Conservation (phyloP, 345 rosid genomes). For the Populus ilicifolia region DNA sequence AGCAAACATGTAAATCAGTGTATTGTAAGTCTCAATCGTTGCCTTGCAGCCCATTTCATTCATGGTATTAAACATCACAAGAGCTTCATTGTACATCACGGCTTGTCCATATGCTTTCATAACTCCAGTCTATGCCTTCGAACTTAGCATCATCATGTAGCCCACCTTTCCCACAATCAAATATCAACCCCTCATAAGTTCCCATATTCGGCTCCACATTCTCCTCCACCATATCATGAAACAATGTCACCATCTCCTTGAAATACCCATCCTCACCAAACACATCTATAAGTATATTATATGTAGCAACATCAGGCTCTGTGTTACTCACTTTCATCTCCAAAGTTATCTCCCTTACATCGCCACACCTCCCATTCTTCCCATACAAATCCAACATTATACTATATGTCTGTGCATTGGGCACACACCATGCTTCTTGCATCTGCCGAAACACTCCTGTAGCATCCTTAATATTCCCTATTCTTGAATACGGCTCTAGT, state of each 20-base stretch:
- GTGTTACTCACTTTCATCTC: slow-evolving; percentile 95
- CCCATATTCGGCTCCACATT: slow-evolving; percentile 80
- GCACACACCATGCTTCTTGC: slow-evolving; percentile 78
- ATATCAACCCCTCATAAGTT: slow-evolving; percentile 83
- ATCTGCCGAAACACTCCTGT: slow-evolving; percentile 80
- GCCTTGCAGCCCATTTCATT: slow-evolving; percentile 78
- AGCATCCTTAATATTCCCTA: slow-evolving; percentile 71
- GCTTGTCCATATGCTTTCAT: slow-evolving; percentile 93
- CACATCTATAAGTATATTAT: slow-evolving; percentile 74
- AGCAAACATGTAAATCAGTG: slow-evolving; percentile 73
- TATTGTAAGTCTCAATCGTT: slow-evolving; percentile 73
- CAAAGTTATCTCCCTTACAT: slow-evolving; percentile 80
- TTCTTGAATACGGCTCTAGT: slow-evolving; percentile 67
- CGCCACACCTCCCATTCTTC: slow-evolving; percentile 68
- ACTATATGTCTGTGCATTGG: slow-evolving; percentile 70
- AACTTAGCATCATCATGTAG: slow-evolving; percentile 77
- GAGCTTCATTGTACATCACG: slow-evolving; percentile 80
- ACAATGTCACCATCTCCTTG: slow-evolving; percentile 92
- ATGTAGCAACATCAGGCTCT: slow-evolving; percentile 76
- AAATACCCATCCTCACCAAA: slow-evolving; percentile 97
- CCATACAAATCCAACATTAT: slow-evolving; percentile 79
- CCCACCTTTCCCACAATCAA: slow-evolving; percentile 92
- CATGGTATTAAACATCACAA: slow-evolving; percentile 83
- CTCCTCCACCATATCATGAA: slow-evolving; percentile 94
- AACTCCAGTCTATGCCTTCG: slow-evolving; percentile 74